Base-by-base conservation (phyloP, 2,329 filamentous ascomycete genomes). In the Exophiala sp. region DNA sequence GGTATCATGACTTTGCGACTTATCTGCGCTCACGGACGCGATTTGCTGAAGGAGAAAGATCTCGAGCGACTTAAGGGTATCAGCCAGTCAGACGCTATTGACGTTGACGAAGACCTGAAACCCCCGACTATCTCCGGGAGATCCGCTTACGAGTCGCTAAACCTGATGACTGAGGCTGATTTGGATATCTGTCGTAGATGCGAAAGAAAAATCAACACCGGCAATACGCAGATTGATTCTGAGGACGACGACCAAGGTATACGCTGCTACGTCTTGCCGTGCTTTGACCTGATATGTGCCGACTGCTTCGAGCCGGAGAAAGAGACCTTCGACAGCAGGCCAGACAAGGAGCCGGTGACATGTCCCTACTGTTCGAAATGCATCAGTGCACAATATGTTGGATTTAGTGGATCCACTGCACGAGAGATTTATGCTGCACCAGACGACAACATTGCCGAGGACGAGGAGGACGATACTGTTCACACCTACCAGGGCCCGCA, bases 1-100 rank as follows among this genome's bases (percentile, higher is more conserved):
- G 89, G 90, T 3, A 96, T 99, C 65, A 80, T 95, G 61, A 87
- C 92, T 29, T 81, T 99, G 14, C 88, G 94, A 8, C 79, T 95
- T 38, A 87, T 97, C 47, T 96, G 91, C 66, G 94, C 91, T 1
- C 92, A 96, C 68, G 94, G 94, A n/a, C 88, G 87, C 60, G 92
- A 97, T 56, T 80, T 99, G 6, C 79, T 99, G 2, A 89, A 85
- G 52, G 84, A 91, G 34, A 87, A 92, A 16, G 92, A 97, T 64
- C 75, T 95, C 42, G 84, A 87, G 61, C 78, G 87, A 3, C 83
- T 92, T 47, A 87, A 91, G 66, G 92, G 91, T 20, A 80, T 89
- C 70, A 90, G 85, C n/a, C 84, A 84, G 7, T 86, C 89, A 36
- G 89, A 89, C 60, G 89, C 94, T 2, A 95, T 99, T 65, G 88